Conservation (phyloP, 306 rosid genomes). For the Lupinus albus region DNA sequence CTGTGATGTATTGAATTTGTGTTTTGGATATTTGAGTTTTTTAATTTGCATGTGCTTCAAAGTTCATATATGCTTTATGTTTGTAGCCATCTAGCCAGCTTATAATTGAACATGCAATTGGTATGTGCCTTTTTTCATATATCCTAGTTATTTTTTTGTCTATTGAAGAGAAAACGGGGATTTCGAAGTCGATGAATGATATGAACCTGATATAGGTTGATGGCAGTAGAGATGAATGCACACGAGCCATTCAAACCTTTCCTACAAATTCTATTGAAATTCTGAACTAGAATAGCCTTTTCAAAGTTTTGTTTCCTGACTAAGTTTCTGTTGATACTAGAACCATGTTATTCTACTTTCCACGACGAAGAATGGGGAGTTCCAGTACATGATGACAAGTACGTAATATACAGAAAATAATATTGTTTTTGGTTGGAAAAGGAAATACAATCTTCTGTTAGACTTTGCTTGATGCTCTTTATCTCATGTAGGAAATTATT, state of each 20-base stretch:
- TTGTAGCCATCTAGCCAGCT: not conserved
- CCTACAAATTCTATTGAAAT: slow-evolving; percentile 3
- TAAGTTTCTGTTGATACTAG: slow-evolving; percentile 49
- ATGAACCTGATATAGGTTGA: too few species aligned
- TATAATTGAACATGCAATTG: not conserved
- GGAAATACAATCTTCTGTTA: not conserved
- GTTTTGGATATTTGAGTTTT: slow-evolving; percentile 3
- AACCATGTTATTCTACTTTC: slow-evolving; percentile 62
- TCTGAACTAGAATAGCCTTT: slow-evolving; percentile 27
- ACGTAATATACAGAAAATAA: slow-evolving; percentile 41
- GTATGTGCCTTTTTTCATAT: not conserved
- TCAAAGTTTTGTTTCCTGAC: slow-evolving; percentile 40
- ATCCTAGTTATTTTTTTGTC: slow-evolving; percentile 21
- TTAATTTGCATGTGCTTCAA: slow-evolving; percentile 1
- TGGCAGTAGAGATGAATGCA: not conserved
- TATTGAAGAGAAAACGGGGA: slow-evolving; percentile 32
- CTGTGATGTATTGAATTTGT: not conserved
- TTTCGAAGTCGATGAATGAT: too few species aligned
- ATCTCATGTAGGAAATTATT: slow-evolving; percentile 63
- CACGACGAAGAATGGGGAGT: slow-evolving; percentile 90
- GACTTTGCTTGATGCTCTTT: slow-evolving; percentile 42
- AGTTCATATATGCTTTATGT: not conserved
- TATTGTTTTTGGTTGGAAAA: slow-evolving; percentile 18
- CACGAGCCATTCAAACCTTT: not conserved
- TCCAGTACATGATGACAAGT: slow-evolving; percentile 81